Conservation (phyloP, 2,329 filamentous ascomycete genomes). For the Chalara sp. region DNA sequence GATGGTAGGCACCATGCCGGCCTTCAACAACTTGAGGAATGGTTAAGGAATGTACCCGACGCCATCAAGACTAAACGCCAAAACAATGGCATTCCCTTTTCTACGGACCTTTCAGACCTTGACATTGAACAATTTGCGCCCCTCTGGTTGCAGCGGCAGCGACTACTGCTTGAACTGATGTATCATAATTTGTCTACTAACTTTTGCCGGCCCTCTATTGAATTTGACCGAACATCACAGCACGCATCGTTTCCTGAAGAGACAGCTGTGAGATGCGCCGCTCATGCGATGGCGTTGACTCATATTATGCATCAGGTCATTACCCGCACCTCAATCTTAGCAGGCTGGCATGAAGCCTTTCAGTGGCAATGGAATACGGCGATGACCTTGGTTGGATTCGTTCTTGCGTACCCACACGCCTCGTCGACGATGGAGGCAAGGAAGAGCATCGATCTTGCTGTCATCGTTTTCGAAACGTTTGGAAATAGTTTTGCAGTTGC, state of each 20-base stretch:
- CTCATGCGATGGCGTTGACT: constrained; percentile 32
- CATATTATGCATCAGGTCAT: constrained; percentile 32
- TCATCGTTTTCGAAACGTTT: constrained; percentile 31
- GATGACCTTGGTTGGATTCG: constrained; percentile 34
- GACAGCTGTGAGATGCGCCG: constrained; percentile 23
- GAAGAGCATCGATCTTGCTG: constrained; percentile 27
- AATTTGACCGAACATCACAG: constrained; percentile 21
- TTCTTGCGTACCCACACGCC: constrained; percentile 31
- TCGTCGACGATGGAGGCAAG: constrained; percentile 24
- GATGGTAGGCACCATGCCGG: constrained; percentile 17
- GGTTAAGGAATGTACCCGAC: constrained; percentile 30
- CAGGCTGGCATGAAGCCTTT: constrained; percentile 33
- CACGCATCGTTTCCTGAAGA: constrained; percentile 20
- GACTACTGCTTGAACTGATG: constrained; percentile 35
- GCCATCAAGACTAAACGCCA: constrained; percentile 31
- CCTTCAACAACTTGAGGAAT: constrained; percentile 23
- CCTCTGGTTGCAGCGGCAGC: constrained; percentile 36
- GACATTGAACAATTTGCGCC: constrained; percentile 30
- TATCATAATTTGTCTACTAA: constrained; percentile 35
- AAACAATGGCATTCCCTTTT: constrained; percentile 28
- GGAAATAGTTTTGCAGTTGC: constrained; percentile 29
- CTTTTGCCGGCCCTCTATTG: constrained; percentile 34
- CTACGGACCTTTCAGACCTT: constrained; percentile 29
- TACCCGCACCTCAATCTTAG: constrained; percentile 25
- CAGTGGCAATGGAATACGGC: constrained; percentile 38